Base-by-base conservation (phyloP, 148 eudicot genomes). In the Arctostaphylos glauca region DNA sequence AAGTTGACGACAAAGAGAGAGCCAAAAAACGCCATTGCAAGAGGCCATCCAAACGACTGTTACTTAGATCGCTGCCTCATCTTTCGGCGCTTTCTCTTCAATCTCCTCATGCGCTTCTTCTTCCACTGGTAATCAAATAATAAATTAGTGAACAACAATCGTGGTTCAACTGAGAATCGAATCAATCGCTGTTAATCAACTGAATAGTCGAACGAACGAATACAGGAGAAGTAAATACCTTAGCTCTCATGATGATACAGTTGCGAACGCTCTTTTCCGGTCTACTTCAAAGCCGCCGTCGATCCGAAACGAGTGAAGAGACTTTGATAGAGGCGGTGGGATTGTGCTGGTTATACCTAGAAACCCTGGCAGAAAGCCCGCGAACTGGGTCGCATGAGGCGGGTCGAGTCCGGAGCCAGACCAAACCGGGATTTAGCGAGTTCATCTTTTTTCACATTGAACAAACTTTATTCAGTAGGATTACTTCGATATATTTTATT, bases 11-110 rank as follows among this genome's bases (percentile, higher is more conserved):
- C 80, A 3, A 19, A 4, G 80, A 54, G 21, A 77, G 60, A 54
- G 50, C 21, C 62, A 77, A 18, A 18, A 9, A 14, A 77, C 80
- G 49, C 46, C 50, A 12, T 5, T 31, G 19, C 46, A n/a, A 76
- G 9, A 47, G 18, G 56, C 44, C 44, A n/a, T 25, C 38, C 5
- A 62, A 5, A 9, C 7, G 5, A 7, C 3, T 5, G 50, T 62
- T 83, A 83, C 77, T 77, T 77, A 2, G 85, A 83, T 67, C 85
- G 77, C 74, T 78, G 81, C 70, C 85, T 83, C 85, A 77, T 77
- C 77, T 83, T 83, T 83, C 85, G 85, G 47, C 70, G 81, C 68
- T 78, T 83, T 16, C 72, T 54, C 56, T 83, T 77, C 59, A 60
- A 13, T 55, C 70, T 83, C 66, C 70, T 77, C 81, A 77, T 66